Evolutionary conservation across 495 filamentous ascomycete species (phyloP).

Genomic region (Halenospora varia): DNA sequence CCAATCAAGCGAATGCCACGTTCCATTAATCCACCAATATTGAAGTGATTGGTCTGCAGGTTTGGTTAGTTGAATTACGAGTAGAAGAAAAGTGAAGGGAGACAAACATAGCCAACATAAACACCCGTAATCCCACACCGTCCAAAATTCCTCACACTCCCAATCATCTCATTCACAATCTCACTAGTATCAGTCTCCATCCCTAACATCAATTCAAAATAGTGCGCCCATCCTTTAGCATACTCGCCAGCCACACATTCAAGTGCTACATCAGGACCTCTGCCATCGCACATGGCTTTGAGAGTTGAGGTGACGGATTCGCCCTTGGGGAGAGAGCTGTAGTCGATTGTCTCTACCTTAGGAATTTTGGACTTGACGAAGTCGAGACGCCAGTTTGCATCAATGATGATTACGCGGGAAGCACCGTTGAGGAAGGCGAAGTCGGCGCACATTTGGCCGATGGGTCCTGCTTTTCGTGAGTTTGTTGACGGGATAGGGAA

Average conservation of each 20-base stretch:
- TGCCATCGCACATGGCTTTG: conserved; percentile 60
- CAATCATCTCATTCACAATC: conserved; percentile 85
- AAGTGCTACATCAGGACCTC: conserved; percentile 72
- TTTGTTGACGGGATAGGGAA: not conserved
- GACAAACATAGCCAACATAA: conserved; percentile 74
- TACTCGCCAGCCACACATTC: conserved; percentile 87
- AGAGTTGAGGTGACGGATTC: conserved; percentile 64
- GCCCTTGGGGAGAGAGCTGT: conserved; percentile 43
- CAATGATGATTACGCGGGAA: conserved; percentile 73
- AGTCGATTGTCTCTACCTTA: conserved; percentile 57
- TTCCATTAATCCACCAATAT: conserved; percentile 75
- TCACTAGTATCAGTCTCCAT: conserved; percentile 85
- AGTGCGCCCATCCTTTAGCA: conserved; percentile 77
- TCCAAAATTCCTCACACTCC: conserved; percentile 70
- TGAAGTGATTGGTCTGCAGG: conserved; percentile 25
- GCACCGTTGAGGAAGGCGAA: conserved; percentile 73
- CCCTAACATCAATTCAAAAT: conserved; percentile 68
- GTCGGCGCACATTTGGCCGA: conserved; percentile 77
- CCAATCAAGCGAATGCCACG: conserved; percentile 77
- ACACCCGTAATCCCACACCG: conserved; percentile 74
- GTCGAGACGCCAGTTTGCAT: conserved; percentile 72
- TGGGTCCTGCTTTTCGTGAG: conserved; percentile 32
- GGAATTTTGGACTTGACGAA: conserved; percentile 62
- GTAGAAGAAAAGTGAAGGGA: not conserved
- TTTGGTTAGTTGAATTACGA: no score